These are phyloP conservation scores for Taxillus chinensis DNA, from an alignment of 164 flowering plant genomes.

Conservation along the genomic window DNA sequence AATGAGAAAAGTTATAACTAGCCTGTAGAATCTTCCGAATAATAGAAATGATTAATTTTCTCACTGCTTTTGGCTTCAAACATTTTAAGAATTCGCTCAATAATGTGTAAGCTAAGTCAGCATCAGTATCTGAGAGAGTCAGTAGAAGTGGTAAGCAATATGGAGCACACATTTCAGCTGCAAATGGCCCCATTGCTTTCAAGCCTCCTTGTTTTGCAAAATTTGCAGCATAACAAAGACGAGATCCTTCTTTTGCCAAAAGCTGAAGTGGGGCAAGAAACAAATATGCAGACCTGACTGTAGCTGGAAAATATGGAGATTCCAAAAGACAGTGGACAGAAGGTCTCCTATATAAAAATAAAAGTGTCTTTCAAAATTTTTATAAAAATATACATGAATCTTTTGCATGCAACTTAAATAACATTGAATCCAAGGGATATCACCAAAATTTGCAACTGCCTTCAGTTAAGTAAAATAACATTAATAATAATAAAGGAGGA, in stretches of 20 bases:
- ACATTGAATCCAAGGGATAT: not conserved
- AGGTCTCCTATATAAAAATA: slow-evolving; percentile 59
- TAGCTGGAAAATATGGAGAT: slow-evolving; percentile 72
- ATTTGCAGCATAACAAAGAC: slow-evolving; percentile 71
- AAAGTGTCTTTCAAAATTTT: not conserved
- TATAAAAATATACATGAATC: not conserved
- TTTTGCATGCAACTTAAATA: not conserved
- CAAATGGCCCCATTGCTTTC: slow-evolving; percentile 74
- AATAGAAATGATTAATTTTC: slow-evolving; percentile 48
- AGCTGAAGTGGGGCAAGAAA: slow-evolving; percentile 83
- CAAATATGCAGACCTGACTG: slow-evolving; percentile 67
- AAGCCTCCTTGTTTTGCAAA: slow-evolving; percentile 75
- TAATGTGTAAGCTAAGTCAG: slow-evolving; percentile 63
- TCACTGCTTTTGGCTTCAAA: slow-evolving; percentile 57
- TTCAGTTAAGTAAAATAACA: not conserved
- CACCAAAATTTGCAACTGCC: not conserved
- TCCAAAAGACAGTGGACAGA: slow-evolving; percentile 72
- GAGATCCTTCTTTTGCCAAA: slow-evolving; percentile 50
- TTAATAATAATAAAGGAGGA: not conserved
- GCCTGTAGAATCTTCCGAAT: slow-evolving; percentile 93
- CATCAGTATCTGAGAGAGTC: slow-evolving; percentile 49
- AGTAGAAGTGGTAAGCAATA: slow-evolving; percentile 59
- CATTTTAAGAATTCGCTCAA: slow-evolving; percentile 69
- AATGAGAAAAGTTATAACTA: slow-evolving; percentile 24
- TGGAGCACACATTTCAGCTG: slow-evolving; percentile 87